These are phyloP conservation scores for Leccinum pseudoinsigne DNA, from an alignment of 1,284 basidiomycete genomes.

Conservation along the genomic window DNA sequence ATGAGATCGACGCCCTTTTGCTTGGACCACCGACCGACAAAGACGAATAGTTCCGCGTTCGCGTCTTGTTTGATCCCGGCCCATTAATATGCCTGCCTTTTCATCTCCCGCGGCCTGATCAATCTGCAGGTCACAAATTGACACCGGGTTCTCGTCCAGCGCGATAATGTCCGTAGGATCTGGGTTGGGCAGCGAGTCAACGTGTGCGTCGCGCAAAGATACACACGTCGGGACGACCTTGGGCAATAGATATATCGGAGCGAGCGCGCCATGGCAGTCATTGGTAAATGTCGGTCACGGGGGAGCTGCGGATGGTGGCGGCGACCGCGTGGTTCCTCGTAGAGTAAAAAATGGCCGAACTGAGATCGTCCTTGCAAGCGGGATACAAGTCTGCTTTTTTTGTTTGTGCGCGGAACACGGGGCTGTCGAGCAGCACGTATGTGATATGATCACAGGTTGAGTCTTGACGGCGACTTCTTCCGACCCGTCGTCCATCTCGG, in stretches of 20 bases:
- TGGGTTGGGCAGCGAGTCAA: conserved; percentile 92
- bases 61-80: conserved; percentile 90
- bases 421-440: conserved; percentile 58
- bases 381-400: conserved; percentile 88
- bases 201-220: conserved; percentile 92
- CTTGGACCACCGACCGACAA: conserved; percentile 96
- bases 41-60: conserved; percentile 87
- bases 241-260: conserved; percentile 86
- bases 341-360: conserved; percentile 94
- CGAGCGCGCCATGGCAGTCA: conserved; percentile 92
- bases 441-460: conserved; percentile 70
- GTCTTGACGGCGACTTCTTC: conserved; percentile 42
- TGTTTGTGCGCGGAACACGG: conserved; percentile 62
- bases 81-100: conserved; percentile 93
- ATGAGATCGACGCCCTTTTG: conserved; percentile 96
- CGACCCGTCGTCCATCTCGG: conserved; percentile 43
- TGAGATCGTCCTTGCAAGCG: conserved; percentile 93
- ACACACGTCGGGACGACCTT: conserved; percentile 87
- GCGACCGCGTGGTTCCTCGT: conserved; percentile 97
- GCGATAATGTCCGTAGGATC: conserved; percentile 93
- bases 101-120: conserved; percentile 83
- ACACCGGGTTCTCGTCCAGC: conserved; percentile 75
- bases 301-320: conserved; percentile 80
- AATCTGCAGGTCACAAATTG: conserved; percentile 72
- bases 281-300: conserved; percentile 90